Conservation (phyloP, 306 rosid species). For the Carpinus viminea region DNA sequence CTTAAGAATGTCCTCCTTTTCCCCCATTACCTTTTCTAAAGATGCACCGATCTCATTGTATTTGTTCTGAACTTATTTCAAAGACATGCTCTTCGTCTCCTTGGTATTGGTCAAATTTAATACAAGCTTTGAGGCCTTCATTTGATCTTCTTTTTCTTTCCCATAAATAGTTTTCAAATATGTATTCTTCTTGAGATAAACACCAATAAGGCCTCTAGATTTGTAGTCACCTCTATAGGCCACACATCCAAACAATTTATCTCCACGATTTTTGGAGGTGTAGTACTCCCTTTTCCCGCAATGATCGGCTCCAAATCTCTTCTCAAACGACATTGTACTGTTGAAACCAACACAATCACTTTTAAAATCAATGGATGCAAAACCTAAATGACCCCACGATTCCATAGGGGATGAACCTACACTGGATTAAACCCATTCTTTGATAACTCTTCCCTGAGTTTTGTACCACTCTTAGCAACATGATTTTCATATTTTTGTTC, state of each 20-base stretch:
- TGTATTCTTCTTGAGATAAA: conserved; percentile 27
- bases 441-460: conserved; percentile 52
- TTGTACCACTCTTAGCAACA: conserved; percentile 69
- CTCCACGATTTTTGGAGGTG: conserved; percentile 29
- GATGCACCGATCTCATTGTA: conserved; percentile 37
- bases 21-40: conserved; percentile 38
- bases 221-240: conserved; percentile 40
- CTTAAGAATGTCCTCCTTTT: conserved; percentile 48
- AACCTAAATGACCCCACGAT: conserved; percentile 63
- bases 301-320: conserved; percentile 42
- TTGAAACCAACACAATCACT: conserved; percentile 71
- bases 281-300: conserved; percentile 59
- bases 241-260: conserved; percentile 66
- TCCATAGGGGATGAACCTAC: conserved; percentile 72
- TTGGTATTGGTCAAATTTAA: neutral
- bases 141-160: conserved; percentile 40
- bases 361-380: conserved; percentile 62
- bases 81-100: neutral
- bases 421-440: conserved; percentile 65
- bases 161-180: conserved; percentile 48
- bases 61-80: conserved; percentile 17
- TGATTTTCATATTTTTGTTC: conserved; percentile 41
- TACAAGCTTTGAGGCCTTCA: conserved; percentile 12
- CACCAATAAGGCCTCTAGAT: conserved; percentile 21
- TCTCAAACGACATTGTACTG: conserved; percentile 67